Evolutionary conservation across 768 basidiomycete genomes (phyloP), one percentile per base, ranked within the genome.

Genomic region (Suillus placidus): DNA sequence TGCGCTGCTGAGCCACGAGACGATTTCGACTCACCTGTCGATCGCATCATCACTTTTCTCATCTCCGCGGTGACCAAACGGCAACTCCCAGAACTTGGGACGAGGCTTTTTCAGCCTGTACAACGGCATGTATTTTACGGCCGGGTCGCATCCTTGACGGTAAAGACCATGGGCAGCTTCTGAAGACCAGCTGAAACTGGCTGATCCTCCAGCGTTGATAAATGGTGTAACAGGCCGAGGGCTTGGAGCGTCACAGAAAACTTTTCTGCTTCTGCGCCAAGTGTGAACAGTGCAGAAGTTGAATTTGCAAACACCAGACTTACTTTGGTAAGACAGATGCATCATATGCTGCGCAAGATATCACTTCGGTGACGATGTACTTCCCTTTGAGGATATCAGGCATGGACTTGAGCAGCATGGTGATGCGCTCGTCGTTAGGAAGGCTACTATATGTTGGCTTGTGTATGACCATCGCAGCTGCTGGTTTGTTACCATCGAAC

Each of bases 401-500:
- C 20, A n/a, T n/a, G 35, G 20, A n/a, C 35, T 37, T 56, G 34
- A 56, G 3, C 35, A 56, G 12, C n/a, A 1, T 37, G 34, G 7
- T 7, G 35, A 56, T 56, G n/a, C 55, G 55, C n/a, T 56, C 55
- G 2, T 56, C 35, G 7, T 20, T 55, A 0, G 76, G 73, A 49
- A 76, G 52, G 51, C 8, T 71, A 1, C 20, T 34, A 13, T 61
- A 30, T 16, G 71, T 73, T 6, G 79, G 77, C 12, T 38, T 63
- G 52, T 68, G 66, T 76, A 80, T 79, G 69, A 79, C 66, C 10
- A 80, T 62, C 38, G 79, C 63, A 35, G 79, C 79, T 7, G 72
- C 77, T 1, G 73, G 77, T 56, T 68, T 73, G 0, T 73, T 70
- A 20, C n/a, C 55, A 6, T 71, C 71, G 65, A 79, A 80, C 42